Evolutionary conservation across 805 yeast genomes (phyloP), one percentile per base, ranked within the genome.

Genomic region (Yarrowia bubula): DNA sequence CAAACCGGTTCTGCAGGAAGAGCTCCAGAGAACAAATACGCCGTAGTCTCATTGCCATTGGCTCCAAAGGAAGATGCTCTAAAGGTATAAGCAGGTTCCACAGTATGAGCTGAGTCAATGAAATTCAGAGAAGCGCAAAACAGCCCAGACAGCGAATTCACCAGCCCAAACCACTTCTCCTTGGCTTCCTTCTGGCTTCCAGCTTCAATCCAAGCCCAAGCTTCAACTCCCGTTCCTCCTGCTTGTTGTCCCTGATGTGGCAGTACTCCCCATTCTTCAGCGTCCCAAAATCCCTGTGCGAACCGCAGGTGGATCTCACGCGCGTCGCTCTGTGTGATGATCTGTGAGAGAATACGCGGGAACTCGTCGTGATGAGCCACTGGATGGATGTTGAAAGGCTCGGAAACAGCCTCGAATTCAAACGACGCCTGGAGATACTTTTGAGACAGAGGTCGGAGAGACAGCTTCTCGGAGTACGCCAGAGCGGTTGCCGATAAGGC

Each of bases 161-260:
- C 86, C 50, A 95, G 78, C 64, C 80, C 78, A 67, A 77, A 80
- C 99, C 99, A 95, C 48, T 83, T 79, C 7, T 74, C 69, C 68
- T 82, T 80, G 1, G 93, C 95, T 4, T 78, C 83, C 1, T 77
- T 79, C 51, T 83, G 77, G 28, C 79, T 70, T 1, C 73, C 76
- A 0, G 93, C 92, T 71, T 87, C 93, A 32, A 95, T 82, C 43
- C 85, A 80, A 0, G 98, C 92, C 92, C 96, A 92, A 9, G 95
- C 71, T 75, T 95, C 99, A 14, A 93, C 96, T 53, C 99, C 99
- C 2, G 93, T 88, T 2, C 98, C 98, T 35, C 99, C 99, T 62
- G 92, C 81, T 65, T 77, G 77, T 11, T 75, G 72, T 0, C 99
- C 99, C 84, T 77, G 51, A n/a, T 78, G 76, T 0, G 98, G 97